Base-by-base conservation (phyloP, 2,329 filamentous ascomycete species). In the Penicillium corylophilum region DNA sequence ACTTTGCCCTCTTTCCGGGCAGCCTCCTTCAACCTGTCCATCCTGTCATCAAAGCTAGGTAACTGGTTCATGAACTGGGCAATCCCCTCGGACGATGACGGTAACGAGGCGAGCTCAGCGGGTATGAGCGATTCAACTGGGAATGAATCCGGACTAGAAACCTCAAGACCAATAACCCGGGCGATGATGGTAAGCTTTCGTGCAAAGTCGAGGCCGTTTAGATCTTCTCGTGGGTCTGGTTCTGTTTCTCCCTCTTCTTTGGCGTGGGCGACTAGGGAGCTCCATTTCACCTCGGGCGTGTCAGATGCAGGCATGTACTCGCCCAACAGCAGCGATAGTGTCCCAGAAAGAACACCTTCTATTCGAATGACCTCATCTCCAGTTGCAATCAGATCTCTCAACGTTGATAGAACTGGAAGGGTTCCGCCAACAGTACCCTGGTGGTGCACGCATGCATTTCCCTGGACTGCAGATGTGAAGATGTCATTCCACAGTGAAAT, bases 321-420 rank as follows among this genome's bases (percentile, higher is more conserved):
- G 80, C 97, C 97, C 84, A 99, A 97, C 36, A 99, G 81, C 80
- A 96, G 99, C 35, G 89, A 95, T 85, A 99, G 93, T 49, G 94
- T 99, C 58, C 94, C 94, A 55, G 90, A 95, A 77, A 99, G 97
- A 46, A 99, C 92, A 60, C 94, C 94, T 76, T 97, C 93, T 62
- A 99, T 95, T 75, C 87, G 92, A 48, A 83, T 90, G 5, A 99
- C 87, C 69, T 90, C 81, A 69, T 99, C 94, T 38, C 94, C 94
- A 1, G 94, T 99, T 57, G 92, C 88, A 22, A 96, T 83, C n/a
- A 99, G 82, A 65, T 99, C 94, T 68, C 91, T 92, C 58, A 99
- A 78, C 0, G 94, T 96, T 36, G 90, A 95, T 63, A 99, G 88
- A 53, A 97, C 88, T 5, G 94, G 94, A 44, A 99, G 81, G 4